These are phyloP conservation scores for Cenchrus americanus DNA, from an alignment of 176 grass and related monocot species.

Conservation along the genomic window DNA sequence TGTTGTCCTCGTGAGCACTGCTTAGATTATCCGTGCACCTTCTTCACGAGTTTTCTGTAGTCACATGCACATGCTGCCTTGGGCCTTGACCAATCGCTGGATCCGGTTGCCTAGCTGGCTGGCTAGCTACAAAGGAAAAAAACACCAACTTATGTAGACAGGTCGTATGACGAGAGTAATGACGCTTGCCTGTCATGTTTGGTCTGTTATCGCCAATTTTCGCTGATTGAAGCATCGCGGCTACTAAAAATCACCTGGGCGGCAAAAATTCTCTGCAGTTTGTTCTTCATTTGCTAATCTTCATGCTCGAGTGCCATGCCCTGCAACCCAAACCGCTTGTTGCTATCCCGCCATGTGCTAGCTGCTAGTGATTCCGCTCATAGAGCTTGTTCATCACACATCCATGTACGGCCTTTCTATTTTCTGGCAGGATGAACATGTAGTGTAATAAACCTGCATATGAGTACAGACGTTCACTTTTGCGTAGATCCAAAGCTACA, in stretches of 20 bases:
- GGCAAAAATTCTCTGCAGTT: not conserved
- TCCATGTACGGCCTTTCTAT: not conserved
- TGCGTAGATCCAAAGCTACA: constrained; percentile 51
- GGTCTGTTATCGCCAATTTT: not conserved
- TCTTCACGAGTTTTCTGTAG: not conserved
- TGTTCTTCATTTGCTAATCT: not conserved
- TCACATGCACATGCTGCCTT: constrained; percentile 13
- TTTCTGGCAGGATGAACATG: not conserved
- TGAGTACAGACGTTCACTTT: constrained; percentile 35
- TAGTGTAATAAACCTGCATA: constrained; percentile 23
- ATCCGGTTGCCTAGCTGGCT: constrained; percentile 7
- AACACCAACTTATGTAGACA: not conserved
- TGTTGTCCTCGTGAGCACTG: not conserved
- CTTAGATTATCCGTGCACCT: constrained; percentile 12
- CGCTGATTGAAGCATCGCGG: not conserved
- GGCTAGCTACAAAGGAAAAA: not conserved
- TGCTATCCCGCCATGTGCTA: not conserved
- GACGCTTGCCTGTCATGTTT: not conserved
- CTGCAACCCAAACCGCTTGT: not conserved
- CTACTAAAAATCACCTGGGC: not conserved
- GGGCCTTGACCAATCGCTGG: constrained; percentile 9
- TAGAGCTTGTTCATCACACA: not conserved
- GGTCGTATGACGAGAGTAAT: not conserved
- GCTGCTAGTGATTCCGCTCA: too few relatives aligned
- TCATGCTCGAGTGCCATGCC: not conserved